Percentiles rank a stretch among this genome's conserved stretches.
These are phyloP conservation scores for Vigna mungo DNA, from an alignment of 306 rosid genomes.

Conservation along the genomic window DNA sequence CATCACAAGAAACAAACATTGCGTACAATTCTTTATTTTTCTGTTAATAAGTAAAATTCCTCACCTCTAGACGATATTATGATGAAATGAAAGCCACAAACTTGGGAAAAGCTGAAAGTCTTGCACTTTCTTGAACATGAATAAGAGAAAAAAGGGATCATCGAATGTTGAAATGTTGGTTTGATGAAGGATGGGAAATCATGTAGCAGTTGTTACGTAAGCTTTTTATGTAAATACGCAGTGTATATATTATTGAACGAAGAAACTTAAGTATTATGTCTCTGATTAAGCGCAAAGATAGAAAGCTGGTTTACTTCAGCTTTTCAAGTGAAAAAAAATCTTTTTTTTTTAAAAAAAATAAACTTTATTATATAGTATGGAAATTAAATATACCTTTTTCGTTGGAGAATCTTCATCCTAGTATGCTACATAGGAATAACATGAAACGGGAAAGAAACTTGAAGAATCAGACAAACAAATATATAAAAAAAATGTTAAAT, in stretches of 20 bases:
- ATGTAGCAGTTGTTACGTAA: neutral
- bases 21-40: neutral
- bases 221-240: neutral
- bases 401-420: neutral
- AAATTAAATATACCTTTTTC: neutral
- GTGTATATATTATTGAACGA: neutral
- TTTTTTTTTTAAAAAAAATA: neutral
- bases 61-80: neutral
- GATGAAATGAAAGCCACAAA: conserved; percentile 16
- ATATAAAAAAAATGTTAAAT: too few species aligned
- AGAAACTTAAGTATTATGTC: neutral
- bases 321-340: neutral
- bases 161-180: neutral
- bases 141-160: neutral
- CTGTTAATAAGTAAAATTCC: neutral
- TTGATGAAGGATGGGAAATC: neutral
- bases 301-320: neutral
- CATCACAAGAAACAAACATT: conserved; percentile 28
- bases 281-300: too few species aligned
- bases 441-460: neutral
- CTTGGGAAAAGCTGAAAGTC: neutral
- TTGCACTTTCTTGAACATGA: neutral
- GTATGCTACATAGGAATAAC: neutral
- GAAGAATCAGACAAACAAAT: neutral
- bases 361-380: neutral